Conservation (phyloP, 805 yeast genomes). For the Zygoascus biomembranicola region DNA sequence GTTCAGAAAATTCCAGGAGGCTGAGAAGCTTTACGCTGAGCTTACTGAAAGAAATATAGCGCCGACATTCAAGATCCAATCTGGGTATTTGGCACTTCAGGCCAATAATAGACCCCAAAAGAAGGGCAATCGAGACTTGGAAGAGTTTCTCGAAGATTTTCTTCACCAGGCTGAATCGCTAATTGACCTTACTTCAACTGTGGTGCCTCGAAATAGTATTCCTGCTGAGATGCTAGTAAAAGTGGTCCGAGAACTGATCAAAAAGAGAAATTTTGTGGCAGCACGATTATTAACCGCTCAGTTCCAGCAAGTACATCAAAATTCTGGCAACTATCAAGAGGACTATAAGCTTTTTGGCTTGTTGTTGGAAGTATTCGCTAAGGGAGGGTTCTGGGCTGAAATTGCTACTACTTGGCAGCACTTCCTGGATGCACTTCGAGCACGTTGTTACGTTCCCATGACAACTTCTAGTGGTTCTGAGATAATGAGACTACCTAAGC, state of each 20-base stretch:
- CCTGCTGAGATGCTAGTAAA: conserved; percentile 21
- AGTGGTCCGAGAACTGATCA: conserved; percentile 16
- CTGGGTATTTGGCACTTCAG: conserved; percentile 17
- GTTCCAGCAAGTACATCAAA: conserved; percentile 1
- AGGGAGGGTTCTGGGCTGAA: not conserved
- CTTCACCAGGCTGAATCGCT: conserved; percentile 9
- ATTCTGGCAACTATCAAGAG: not conserved
- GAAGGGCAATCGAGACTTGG: not conserved
- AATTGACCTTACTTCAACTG: conserved; percentile 19
- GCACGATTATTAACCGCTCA: conserved; percentile 19
- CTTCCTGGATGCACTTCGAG: not conserved
- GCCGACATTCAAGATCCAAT: conserved; percentile 18
- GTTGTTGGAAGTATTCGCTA: conserved; percentile 1
- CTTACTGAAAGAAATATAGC: conserved; percentile 14
- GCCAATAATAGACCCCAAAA: not conserved
- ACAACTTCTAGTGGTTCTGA: not conserved
- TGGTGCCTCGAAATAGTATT: conserved; percentile 22
- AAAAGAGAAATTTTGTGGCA: conserved; percentile 5
- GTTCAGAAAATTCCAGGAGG: conserved; percentile 9
- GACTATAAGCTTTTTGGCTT: not conserved
- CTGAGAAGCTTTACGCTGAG: conserved; percentile 10
- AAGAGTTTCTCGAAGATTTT: conserved; percentile 12
- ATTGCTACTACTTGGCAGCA: not conserved
- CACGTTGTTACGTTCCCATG: not conserved
- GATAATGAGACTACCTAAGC: not conserved